phyloP scores from a whole-genome alignment of 1,284 basidiomycete species.

The Ganoderma sinense region DNA sequence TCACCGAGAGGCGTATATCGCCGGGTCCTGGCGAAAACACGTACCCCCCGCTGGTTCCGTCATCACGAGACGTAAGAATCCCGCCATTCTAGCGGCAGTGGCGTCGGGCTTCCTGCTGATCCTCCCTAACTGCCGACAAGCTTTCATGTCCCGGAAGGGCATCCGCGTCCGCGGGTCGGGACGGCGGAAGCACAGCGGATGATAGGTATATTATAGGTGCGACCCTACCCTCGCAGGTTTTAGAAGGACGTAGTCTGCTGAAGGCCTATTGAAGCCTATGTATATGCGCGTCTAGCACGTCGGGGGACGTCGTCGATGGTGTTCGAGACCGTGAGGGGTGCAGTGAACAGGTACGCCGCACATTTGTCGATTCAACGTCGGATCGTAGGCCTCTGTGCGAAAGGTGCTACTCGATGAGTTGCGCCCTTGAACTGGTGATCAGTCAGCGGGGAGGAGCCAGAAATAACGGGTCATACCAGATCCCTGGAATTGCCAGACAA shows the following conservation, averaged over 20 bases:
- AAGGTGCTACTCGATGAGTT: neutral
- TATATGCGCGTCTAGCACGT: neutral
- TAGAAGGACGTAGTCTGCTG: neutral
- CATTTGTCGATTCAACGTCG: neutral
- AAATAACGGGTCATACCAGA: neutral
- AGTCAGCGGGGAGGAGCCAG: neutral
- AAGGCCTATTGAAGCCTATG: neutral
- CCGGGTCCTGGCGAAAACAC: neutral
- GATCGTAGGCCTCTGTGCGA: neutral
- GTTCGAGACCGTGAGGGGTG: neutral
- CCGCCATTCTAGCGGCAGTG: neutral
- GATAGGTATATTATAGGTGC: neutral
- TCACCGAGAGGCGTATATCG: neutral
- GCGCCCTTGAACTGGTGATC: neutral
- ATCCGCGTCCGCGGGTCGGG: neutral
- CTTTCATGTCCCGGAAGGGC: conserved; percentile 4
- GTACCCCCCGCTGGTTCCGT: neutral
- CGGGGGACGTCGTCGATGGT: neutral
- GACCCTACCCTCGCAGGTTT: neutral
- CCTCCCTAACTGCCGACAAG: neutral
- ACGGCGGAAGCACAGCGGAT: neutral
- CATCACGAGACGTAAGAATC: neutral
- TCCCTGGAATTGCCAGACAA: neutral
- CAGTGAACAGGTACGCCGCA: neutral
- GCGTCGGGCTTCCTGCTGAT: conserved; percentile 2